Evolutionary conservation across 345 rosid genomes (phyloP), one percentile per base, ranked within the genome.

Genomic region (Acer negundo): DNA sequence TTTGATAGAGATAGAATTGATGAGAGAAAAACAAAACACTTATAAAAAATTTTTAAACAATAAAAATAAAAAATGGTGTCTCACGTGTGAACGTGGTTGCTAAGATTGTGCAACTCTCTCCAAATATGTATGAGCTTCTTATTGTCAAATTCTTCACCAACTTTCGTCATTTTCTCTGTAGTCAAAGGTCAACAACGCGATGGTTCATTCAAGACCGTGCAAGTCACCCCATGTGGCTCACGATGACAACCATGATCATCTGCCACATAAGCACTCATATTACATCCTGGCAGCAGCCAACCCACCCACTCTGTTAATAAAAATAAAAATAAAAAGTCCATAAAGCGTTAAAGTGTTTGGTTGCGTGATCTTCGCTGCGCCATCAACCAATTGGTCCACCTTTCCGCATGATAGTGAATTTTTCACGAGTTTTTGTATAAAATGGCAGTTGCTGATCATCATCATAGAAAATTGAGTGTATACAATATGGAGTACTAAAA

Each of bases 331-430:
- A 35, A 38, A 9, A 55, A 55, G 46, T 19, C 19, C 9, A 10
- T 35, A 35, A n/a, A 72, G 47, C 42, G 75, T 20, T n/a, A 35
- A 26, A 10, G 51, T 22, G 22, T 73, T 38, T 59, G 15, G 38
- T 22, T 73, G 75, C 67, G 55, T 73, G 55, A 73, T 73, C 66
- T 59, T 73, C 67, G 67, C 67, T 40, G 67, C 75, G 67, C 75
- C 55, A 22, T 20, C 9, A 9, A 72, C 51, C 65, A 22, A 35
- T 72, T 35, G 75, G 51, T 72, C 67, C 38, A 72, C 75, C 20
- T 13, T 59, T 70, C 2, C 23, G 56, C 49, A 47, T 46, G 13
- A 24, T 69, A 24, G 58, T 72, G 38, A 10, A 23, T 73, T 61
- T 51, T 53, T 53, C 20, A 16, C 58, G 7, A 53, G 38, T 23